phyloP scores from a whole-genome alignment of 495 filamentous ascomycete genomes.

The Acidomyces sp. region DNA sequence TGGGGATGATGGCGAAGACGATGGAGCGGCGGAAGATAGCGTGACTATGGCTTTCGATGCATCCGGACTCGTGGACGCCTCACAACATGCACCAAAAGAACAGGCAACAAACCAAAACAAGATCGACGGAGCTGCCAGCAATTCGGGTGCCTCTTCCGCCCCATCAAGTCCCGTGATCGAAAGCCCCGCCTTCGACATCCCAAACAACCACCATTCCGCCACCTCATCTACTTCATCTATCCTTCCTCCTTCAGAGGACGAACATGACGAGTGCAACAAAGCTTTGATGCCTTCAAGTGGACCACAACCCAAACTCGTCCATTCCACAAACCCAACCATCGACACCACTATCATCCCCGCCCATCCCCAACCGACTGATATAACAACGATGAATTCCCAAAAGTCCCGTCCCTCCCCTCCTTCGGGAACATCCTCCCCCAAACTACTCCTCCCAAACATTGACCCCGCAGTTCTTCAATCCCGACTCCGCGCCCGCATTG shows the following conservation, averaged over 20 bases:
- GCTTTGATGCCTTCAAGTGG: too few relatives aligned
- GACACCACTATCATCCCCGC: slow-evolving; percentile 4
- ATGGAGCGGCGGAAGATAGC: neutral
- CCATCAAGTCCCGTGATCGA: slow-evolving; percentile 14
- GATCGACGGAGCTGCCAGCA: neutral
- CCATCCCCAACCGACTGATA: too few relatives aligned
- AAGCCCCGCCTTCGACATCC: slow-evolving; percentile 16
- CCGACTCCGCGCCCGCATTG: slow-evolving; percentile 66
- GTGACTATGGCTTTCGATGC: slow-evolving; percentile 24
- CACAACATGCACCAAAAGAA: neutral
- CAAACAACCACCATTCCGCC: slow-evolving; percentile 20
- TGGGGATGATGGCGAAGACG: slow-evolving; percentile 8
- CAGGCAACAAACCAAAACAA: neutral
- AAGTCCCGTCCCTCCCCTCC: slow-evolving; percentile 29
- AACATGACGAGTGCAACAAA: too few relatives aligned
- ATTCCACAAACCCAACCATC: slow-evolving; percentile 5
- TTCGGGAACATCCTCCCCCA: slow-evolving; percentile 23
- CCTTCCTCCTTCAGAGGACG: slow-evolving; percentile 16
- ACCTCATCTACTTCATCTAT: slow-evolving; percentile 26
- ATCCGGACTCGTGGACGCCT: slow-evolving; percentile 22
- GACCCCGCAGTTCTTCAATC: slow-evolving; percentile 58
- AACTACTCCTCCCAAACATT: slow-evolving; percentile 31
- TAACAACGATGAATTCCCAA: too few relatives aligned
- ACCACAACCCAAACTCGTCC: neutral
- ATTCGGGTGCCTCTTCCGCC: slow-evolving; percentile 11